Percentiles rank a stretch among this genome's conserved stretches.
These are phyloP conservation scores for Yamagishiella unicocca DNA, from an alignment of 139 green algal species.

Conservation along the genomic window DNA sequence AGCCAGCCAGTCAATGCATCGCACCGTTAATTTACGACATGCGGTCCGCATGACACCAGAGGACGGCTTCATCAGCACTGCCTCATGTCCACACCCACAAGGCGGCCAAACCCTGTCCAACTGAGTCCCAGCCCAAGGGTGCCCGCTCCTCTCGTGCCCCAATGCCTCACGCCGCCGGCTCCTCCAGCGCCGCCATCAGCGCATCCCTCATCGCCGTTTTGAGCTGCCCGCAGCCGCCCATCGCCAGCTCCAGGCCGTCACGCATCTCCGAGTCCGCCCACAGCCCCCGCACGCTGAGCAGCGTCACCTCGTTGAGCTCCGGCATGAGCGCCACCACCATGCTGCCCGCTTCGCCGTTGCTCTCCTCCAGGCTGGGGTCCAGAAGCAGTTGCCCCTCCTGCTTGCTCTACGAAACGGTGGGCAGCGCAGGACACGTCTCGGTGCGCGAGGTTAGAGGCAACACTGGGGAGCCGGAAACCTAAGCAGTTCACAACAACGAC, in stretches of 20 bases:
- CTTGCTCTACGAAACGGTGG: conserved; percentile 34
- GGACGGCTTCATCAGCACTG: too few relatives aligned
- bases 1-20: too few relatives aligned
- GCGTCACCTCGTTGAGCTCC: conserved; percentile 67
- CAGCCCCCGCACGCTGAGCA: conserved; percentile 63
- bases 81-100: too few relatives aligned
- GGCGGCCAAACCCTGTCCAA: too few relatives aligned
- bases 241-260: conserved; percentile 72
- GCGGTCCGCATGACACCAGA: too few relatives aligned
- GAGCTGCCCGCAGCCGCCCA: conserved; percentile 83
- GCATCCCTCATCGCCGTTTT: conserved; percentile 55
- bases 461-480: too few relatives aligned
- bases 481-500: too few relatives aligned
- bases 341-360: conserved; percentile 58
- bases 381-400: conserved; percentile 70
- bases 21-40: too few relatives aligned
- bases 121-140: too few relatives aligned
- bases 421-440: too few relatives aligned
- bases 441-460: too few relatives aligned
- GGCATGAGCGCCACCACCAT: conserved; percentile 73
- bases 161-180: background rate
- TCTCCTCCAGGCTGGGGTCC: conserved; percentile 72
- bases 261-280: conserved; percentile 60
- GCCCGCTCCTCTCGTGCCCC: background rate
- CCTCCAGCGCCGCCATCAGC: conserved; percentile 30